phyloP scores from a whole-genome alignment of 805 yeast species.

The Maudiozyma turicensis region DNA sequence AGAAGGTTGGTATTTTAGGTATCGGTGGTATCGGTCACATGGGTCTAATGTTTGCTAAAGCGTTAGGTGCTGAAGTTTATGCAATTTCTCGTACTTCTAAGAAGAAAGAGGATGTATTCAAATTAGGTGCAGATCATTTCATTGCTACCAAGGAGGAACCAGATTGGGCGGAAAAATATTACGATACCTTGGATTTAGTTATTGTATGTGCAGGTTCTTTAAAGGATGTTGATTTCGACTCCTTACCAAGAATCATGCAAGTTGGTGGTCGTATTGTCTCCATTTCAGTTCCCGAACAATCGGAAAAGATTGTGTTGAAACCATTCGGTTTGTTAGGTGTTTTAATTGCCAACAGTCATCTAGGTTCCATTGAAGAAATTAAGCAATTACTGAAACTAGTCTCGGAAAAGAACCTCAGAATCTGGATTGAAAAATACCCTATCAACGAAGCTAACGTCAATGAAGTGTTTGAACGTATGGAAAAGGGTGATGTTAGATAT shows the following conservation, averaged over 20 bases:
- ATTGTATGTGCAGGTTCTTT: conserved; percentile 41
- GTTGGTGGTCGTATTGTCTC: conserved; percentile 30
- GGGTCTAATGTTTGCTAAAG: conserved; percentile 48
- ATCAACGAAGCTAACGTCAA: conserved; percentile 36
- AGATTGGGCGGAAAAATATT: conserved; percentile 32
- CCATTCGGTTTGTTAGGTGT: conserved; percentile 19
- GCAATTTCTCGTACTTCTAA: conserved; percentile 44
- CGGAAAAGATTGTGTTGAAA: conserved; percentile 8
- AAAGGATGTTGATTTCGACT: conserved; percentile 31
- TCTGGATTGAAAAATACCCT: conserved; percentile 45
- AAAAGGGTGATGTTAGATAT: conserved; percentile 42
- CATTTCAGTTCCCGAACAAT: conserved; percentile 18
- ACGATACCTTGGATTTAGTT: conserved; percentile 36
- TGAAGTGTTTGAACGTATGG: conserved; percentile 39
- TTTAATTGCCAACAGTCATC: conserved; percentile 25
- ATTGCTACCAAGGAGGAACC: conserved; percentile 45
- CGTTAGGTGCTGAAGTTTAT: conserved; percentile 50
- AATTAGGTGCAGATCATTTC: conserved; percentile 45
- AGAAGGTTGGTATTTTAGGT: conserved; percentile 44
- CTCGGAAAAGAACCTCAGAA: conserved; percentile 36
- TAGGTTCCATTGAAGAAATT: conserved; percentile 41
- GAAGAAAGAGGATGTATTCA: conserved; percentile 41
- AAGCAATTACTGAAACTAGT: conserved; percentile 40
- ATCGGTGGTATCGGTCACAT: conserved; percentile 51
- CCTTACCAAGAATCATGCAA: conserved; percentile 23